Evolutionary conservation across 371 early-diverging fungal genomes (phyloP).

Genomic region (Mucor racemosus): DNA sequence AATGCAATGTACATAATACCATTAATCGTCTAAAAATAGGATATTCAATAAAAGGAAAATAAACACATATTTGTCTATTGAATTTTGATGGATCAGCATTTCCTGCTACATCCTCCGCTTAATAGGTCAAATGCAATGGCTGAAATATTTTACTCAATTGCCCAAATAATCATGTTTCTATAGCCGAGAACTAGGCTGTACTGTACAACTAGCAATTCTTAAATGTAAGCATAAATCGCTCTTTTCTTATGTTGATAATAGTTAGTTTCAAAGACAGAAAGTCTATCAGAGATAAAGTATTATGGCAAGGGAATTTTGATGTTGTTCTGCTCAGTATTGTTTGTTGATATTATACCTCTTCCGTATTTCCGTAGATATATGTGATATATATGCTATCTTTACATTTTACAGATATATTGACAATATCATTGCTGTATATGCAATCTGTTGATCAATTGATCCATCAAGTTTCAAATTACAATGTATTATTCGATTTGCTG

Average conservation of each 20-base stretch:
- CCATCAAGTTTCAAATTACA: not conserved
- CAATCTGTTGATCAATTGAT: not conserved
- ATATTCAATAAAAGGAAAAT: not conserved
- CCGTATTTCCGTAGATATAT: not conserved
- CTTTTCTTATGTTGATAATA: not conserved
- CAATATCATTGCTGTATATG: not conserved
- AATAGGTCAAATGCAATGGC: not conserved
- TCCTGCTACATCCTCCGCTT: not conserved
- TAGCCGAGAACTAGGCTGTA: not conserved
- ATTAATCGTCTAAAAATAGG: slow-evolving; percentile 2
- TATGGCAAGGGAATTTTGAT: not conserved
- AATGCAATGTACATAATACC: not conserved
- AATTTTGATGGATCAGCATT: too few species aligned
- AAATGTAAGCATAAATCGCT: not conserved
- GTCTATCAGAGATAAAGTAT: not conserved
- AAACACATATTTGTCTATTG: not conserved
- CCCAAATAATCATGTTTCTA: not conserved
- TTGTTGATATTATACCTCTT: not conserved
- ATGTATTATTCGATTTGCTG: not conserved
- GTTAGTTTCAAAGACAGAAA: not conserved
- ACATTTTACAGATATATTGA: too few species aligned
- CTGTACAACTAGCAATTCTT: not conserved
- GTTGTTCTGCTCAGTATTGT: not conserved
- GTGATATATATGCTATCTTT: too few species aligned
- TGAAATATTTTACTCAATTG: not conserved